Conservation (phyloP, 2,329 filamentous ascomycete species). For the Cordyceps farinosa region DNA sequence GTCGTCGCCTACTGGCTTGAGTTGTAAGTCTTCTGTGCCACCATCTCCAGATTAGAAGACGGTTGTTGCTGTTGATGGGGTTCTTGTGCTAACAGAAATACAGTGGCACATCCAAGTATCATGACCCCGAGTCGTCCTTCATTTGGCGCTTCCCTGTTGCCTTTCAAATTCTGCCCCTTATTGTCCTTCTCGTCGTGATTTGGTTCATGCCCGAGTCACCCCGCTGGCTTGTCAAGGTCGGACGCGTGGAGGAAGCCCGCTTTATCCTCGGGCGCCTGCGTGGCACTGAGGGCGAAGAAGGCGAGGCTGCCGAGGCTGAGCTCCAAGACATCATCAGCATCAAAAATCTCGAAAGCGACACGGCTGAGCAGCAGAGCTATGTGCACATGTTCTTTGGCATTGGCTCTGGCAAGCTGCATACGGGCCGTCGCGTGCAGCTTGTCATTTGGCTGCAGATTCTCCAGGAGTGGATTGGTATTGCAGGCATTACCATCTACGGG, state of each 20-base stretch:
- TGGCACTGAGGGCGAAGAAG: conserved; percentile 52
- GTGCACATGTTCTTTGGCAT: conserved; percentile 64
- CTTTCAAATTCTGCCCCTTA: conserved; percentile 64
- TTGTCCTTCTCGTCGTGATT: conserved; percentile 52
- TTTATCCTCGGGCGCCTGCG: conserved; percentile 63
- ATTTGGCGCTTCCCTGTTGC: conserved; percentile 67
- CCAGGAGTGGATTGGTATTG: conserved; percentile 68
- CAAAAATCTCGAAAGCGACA: conserved; percentile 59
- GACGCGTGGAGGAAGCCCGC: conserved; percentile 62
- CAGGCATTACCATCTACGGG: conserved; percentile 61
- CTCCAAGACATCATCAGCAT: conserved; percentile 66
- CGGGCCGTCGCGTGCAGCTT: conserved; percentile 63
- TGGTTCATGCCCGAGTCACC: conserved; percentile 71
- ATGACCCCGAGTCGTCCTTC: conserved; percentile 54
- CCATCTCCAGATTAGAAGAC: not conserved
- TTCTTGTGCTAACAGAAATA: not conserved
- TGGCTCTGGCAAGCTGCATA: conserved; percentile 62
- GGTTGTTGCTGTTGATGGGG: too few species aligned
- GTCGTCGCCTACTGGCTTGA: conserved; percentile 55
- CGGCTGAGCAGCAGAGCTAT: conserved; percentile 55
- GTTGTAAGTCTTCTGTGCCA: conserved; percentile 33
- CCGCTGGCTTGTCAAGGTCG: conserved; percentile 63
- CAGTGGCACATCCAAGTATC: conserved; percentile 55
- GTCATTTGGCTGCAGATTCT: conserved; percentile 70
- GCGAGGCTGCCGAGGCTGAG: conserved; percentile 55